Conservation (phyloP, 306 rosid genomes). For the Lupinus albus region DNA sequence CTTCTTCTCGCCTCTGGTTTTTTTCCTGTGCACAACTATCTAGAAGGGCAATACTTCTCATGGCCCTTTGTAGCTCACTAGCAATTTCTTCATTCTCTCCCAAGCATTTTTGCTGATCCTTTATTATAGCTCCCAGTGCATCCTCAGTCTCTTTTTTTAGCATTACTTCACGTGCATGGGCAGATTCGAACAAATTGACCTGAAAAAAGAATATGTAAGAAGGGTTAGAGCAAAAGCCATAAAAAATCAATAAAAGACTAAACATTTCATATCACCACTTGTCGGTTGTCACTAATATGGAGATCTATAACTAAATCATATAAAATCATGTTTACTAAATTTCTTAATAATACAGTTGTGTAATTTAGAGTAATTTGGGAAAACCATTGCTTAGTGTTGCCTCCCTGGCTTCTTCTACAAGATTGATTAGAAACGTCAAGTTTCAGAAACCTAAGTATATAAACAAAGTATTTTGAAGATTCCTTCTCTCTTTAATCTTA, state of each 20-base stretch:
- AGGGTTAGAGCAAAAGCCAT: conserved; percentile 9
- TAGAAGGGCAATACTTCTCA: conserved; percentile 66
- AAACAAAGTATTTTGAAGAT: conserved; percentile 10
- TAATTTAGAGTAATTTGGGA: neutral
- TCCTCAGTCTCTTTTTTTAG: conserved; percentile 58
- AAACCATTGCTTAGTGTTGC: neutral
- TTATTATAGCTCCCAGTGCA: conserved; percentile 46
- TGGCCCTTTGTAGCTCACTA: conserved; percentile 54
- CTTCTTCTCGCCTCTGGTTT: conserved; percentile 59
- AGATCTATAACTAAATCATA: neutral
- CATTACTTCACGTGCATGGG: conserved; percentile 53
- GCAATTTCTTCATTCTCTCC: conserved; percentile 55
- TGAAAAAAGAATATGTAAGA: conserved; percentile 26
- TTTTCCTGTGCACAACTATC: conserved; percentile 64
- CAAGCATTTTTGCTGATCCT: conserved; percentile 60
- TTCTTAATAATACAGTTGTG: conserved; percentile 1
- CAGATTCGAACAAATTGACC: conserved; percentile 57
- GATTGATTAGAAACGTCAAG: conserved; percentile 1
- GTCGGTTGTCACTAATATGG: conserved; percentile 6
- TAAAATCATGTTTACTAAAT: neutral
- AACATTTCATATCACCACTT: conserved; percentile 8
- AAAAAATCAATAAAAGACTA: neutral
- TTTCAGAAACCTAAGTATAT: neutral
- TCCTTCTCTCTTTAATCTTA: conserved; percentile 33
- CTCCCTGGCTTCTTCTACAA: neutral